These are phyloP conservation scores for Panus rudis DNA, from an alignment of 768 basidiomycete species.

Conservation along the genomic window DNA sequence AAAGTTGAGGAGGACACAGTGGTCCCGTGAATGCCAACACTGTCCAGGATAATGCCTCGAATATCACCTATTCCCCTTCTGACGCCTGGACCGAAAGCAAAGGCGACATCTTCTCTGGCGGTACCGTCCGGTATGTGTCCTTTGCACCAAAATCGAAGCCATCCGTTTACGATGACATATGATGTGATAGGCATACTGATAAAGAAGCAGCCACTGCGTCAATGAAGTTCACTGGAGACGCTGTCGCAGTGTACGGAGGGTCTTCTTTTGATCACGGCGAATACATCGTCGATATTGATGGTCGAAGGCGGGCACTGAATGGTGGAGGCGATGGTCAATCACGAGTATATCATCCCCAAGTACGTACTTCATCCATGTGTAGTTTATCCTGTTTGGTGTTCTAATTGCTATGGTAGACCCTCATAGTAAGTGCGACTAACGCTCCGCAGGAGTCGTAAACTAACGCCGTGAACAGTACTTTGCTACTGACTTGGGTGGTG, in stretches of 20 bases:
- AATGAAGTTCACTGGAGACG: slow-evolving; percentile 41
- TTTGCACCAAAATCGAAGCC: neutral
- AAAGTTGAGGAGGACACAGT: slow-evolving; percentile 4
- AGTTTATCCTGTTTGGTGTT: neutral
- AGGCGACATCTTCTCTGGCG: slow-evolving; percentile 23
- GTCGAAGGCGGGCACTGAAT: slow-evolving; percentile 23
- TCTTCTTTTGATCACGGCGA: slow-evolving; percentile 45
- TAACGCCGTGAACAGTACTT: slow-evolving; percentile 30
- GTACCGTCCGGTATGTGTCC: slow-evolving; percentile 37
- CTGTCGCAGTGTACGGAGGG: slow-evolving; percentile 48
- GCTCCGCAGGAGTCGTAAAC: neutral
- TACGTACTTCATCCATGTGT: slow-evolving; percentile 10
- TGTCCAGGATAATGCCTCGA: slow-evolving; percentile 36
- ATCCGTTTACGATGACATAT: neutral
- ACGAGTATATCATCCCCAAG: slow-evolving; percentile 27
- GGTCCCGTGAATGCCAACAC: slow-evolving; percentile 24
- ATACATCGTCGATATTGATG: slow-evolving; percentile 41
- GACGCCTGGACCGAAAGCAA: slow-evolving; percentile 32
- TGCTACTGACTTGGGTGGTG: slow-evolving; percentile 30
- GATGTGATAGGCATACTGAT: slow-evolving; percentile 32
- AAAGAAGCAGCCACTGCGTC: slow-evolving; percentile 34
- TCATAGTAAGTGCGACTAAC: slow-evolving; percentile 15
- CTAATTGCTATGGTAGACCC: slow-evolving; percentile 11
- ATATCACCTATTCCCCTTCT: slow-evolving; percentile 30
- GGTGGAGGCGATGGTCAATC: slow-evolving; percentile 31